phyloP scores from a whole-genome alignment of 1,284 basidiomycete genomes.

The Gomphus sp. region DNA sequence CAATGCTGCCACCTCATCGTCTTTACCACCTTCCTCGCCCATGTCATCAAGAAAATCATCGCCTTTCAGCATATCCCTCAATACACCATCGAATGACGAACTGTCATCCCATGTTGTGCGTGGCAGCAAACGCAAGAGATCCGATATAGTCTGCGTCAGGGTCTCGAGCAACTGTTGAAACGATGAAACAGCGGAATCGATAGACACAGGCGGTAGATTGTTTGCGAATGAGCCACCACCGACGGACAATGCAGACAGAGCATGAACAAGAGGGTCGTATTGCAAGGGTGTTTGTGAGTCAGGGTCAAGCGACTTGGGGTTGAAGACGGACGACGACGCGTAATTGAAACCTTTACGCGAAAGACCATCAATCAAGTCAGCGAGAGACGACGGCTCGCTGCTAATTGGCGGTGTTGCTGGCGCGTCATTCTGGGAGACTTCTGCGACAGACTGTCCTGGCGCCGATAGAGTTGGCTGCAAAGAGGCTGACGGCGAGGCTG shows the following conservation, averaged over 20 bases:
- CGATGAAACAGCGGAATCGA: conserved; percentile 77
- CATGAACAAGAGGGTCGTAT: conserved; percentile 73
- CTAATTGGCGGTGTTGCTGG: conserved; percentile 53
- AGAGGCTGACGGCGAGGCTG: conserved; percentile 38
- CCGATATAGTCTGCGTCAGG: conserved; percentile 77
- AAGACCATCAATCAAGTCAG: conserved; percentile 56
- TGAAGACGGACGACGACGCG: conserved; percentile 64
- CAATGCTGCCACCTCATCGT: conserved; percentile 73
- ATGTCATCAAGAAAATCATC: conserved; percentile 73
- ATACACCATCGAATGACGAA: conserved; percentile 74
- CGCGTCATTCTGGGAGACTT: conserved; percentile 38
- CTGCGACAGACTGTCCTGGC: conserved; percentile 21
- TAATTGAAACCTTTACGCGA: conserved; percentile 52
- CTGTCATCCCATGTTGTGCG: conserved; percentile 79
- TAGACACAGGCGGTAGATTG: conserved; percentile 69
- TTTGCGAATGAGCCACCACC: conserved; percentile 77
- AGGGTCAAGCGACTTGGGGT: conserved; percentile 56
- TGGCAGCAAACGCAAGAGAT: conserved; percentile 68
- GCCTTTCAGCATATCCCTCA: conserved; percentile 77
- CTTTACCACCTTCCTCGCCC: conserved; percentile 54
- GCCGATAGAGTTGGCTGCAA: conserved; percentile 24
- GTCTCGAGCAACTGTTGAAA: conserved; percentile 81
- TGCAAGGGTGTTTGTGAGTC: conserved; percentile 68
- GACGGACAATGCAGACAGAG: conserved; percentile 75
- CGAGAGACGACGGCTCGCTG: conserved; percentile 40